Evolutionary conservation across 78 protist genomes (phyloP).

Genomic region (Dictyostelium citrinum): DNA sequence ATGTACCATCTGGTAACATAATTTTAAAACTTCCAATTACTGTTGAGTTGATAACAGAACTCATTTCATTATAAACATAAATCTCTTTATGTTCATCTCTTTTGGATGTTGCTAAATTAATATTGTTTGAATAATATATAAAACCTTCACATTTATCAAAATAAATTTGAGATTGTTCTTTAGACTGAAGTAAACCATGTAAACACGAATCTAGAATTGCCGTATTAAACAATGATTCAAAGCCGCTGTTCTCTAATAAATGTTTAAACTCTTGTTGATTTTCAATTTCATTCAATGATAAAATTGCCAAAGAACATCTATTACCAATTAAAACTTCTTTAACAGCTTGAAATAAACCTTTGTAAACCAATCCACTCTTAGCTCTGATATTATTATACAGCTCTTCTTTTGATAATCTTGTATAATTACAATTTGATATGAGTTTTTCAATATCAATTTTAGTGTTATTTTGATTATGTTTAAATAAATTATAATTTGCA

Average conservation of each 20-base stretch:
- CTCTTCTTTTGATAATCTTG: background rate
- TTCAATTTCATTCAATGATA: background rate
- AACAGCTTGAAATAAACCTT: background rate
- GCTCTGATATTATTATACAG: background rate
- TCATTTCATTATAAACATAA: too few relatives aligned
- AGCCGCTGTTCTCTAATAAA: background rate
- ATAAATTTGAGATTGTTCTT: background rate
- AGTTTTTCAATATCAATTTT: background rate
- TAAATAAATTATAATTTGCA: background rate
- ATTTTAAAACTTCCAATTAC: too few relatives aligned
- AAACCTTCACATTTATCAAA: conserved; percentile 25
- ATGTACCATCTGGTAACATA: too few relatives aligned
- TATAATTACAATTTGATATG: conserved; percentile 1
- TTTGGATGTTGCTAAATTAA: too few relatives aligned
- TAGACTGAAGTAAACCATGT: background rate
- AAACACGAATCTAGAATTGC: conserved; percentile 13
- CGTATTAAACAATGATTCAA: conserved; percentile 8
- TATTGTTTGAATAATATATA: background rate
- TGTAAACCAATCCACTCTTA: background rate
- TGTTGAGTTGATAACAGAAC: too few relatives aligned
- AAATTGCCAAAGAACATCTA: background rate
- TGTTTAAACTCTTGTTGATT: background rate
- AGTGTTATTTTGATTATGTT: background rate
- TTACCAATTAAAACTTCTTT: background rate
- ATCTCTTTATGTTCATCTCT: too few relatives aligned